These are phyloP conservation scores for Amanita muscaria DNA, from an alignment of 768 basidiomycete genomes.

Conservation along the genomic window DNA sequence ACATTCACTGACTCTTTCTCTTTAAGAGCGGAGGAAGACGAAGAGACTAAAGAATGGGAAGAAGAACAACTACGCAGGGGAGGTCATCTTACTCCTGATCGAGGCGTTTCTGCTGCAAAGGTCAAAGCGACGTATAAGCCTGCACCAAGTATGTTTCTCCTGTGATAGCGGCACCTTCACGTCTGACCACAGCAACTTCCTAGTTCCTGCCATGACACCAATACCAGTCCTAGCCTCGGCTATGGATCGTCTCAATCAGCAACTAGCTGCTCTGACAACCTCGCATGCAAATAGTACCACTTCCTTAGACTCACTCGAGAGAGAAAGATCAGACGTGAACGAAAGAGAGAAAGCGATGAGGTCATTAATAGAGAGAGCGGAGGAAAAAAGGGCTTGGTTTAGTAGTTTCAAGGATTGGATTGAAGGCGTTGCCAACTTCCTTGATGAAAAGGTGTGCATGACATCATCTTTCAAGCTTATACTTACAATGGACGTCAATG, in stretches of 20 bases:
- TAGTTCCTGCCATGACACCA: conserved; percentile 59
- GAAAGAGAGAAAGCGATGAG: conserved; percentile 65
- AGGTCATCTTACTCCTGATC: conserved; percentile 37
- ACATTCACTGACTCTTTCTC: neutral
- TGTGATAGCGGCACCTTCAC: too few species aligned
- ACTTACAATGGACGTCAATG: neutral
- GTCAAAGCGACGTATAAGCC: conserved; percentile 59
- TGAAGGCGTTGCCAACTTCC: conserved; percentile 74
- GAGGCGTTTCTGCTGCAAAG: conserved; percentile 26
- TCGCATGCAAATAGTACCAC: conserved; percentile 61
- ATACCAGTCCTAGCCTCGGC: conserved; percentile 59
- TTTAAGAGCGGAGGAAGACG: conserved; percentile 76
- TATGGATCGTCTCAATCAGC: conserved; percentile 50
- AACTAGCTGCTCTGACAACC: conserved; percentile 49
- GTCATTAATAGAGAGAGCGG: conserved; percentile 63
- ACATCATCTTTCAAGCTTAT: neutral
- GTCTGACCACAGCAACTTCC: conserved; percentile 9
- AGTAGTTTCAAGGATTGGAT: conserved; percentile 69
- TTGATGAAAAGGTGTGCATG: conserved; percentile 71
- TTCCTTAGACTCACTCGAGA: conserved; percentile 45
- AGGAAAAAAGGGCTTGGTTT: conserved; percentile 79
- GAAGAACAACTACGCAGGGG: conserved; percentile 74
- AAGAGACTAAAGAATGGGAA: conserved; percentile 83
- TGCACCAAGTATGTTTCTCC: conserved; percentile 55
- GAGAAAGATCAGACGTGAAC: conserved; percentile 59